Conservation (phyloP, 2,329 filamentous ascomycete species). For the Exophiala spinifera region DNA sequence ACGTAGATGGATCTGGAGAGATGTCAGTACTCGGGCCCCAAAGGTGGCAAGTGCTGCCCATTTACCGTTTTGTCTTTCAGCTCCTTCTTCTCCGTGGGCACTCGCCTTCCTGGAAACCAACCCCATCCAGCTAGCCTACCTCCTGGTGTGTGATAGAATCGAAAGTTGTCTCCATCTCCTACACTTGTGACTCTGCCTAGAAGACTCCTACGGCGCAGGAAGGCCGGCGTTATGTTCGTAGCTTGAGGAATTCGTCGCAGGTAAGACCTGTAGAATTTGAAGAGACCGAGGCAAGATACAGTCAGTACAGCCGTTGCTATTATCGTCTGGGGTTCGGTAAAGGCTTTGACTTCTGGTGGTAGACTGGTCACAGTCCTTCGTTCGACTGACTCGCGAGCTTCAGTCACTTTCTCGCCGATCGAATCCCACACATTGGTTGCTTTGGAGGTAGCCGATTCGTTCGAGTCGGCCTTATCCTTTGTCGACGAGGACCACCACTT, state of each 20-base stretch:
- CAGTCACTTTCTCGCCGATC: constrained; percentile 1
- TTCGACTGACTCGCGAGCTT: constrained; percentile 4
- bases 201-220: constrained; percentile 69
- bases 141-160: constrained; percentile 92
- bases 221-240: constrained; percentile 68
- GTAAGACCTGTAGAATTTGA: constrained; percentile 47
- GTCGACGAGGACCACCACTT: constrained; percentile 27
- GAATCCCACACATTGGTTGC: constrained; percentile 4
- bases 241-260: constrained; percentile 80
- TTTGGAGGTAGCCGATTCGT: constrained; percentile 1
- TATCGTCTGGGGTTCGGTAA: constrained; percentile 31
- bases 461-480: constrained; percentile 17
- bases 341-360: constrained; percentile 16
- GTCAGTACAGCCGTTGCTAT: constrained; percentile 31
- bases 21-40: constrained; percentile 5
- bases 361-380: constrained; percentile 2
- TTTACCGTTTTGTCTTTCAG: constrained; percentile 74
- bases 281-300: constrained; percentile 24
- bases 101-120: constrained; percentile 70
- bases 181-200: constrained; percentile 89
- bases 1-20: constrained; percentile 68
- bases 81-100: constrained; percentile 66
- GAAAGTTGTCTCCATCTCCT: constrained; percentile 94
- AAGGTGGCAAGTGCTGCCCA: too few relatives aligned
- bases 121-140: constrained; percentile 84